phyloP scores from a whole-genome alignment of 148 eudicot species.

The Nyssa sinensis region DNA sequence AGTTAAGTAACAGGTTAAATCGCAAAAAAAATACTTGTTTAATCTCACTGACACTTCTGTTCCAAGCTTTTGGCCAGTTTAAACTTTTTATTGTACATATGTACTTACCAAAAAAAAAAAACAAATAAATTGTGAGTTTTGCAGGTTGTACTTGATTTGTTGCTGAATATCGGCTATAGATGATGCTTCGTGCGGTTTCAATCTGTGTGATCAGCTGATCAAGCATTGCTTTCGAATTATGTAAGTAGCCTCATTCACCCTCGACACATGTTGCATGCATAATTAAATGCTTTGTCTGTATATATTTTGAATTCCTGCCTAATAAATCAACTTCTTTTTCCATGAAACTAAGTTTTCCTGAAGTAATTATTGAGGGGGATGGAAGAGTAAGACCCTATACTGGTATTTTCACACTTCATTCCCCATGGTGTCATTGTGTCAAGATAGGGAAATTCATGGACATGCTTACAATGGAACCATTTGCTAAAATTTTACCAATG shows the following conservation, averaged over 20 bases:
- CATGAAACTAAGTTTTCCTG: neutral
- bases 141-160: slow-evolving; percentile 13
- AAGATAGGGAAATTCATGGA: neutral
- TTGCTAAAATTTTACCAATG: neutral
- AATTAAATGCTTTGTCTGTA: neutral
- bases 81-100: neutral
- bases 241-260: slow-evolving; percentile 22
- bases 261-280: slow-evolving; percentile 4
- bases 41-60: neutral
- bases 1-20: too few relatives aligned
- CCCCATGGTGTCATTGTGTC: too few relatives aligned
- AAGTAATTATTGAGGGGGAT: neutral
- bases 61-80: neutral
- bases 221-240: slow-evolving; percentile 11
- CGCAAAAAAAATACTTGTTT: neutral
- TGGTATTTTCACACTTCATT: neutral
- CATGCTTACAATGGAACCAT: neutral
- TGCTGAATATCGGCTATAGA: slow-evolving; percentile 2
- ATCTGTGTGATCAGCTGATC: slow-evolving; percentile 16
- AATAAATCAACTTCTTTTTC: neutral
- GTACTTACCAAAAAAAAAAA: too few relatives aligned
- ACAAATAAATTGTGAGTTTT: too few relatives aligned
- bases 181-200: slow-evolving; percentile 10
- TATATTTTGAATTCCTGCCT: neutral
- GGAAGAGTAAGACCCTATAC: neutral